Evolutionary conservation across 768 basidiomycete genomes (phyloP).

Genomic region (Phanerochaete carnosa): DNA sequence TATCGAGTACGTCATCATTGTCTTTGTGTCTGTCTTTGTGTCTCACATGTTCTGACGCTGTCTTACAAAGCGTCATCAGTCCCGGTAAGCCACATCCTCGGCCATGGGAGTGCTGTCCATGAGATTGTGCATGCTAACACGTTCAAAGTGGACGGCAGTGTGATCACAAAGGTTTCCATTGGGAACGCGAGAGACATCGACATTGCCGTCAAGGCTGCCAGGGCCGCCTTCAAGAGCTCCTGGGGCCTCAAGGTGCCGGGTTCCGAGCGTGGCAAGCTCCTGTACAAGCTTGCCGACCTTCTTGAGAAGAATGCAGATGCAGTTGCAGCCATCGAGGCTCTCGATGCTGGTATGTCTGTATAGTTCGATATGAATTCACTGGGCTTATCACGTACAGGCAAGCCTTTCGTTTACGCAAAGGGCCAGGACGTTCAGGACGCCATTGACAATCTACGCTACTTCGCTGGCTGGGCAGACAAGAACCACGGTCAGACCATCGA

Average conservation of each 20-base stretch:
- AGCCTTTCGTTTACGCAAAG: slow-evolving; percentile 48
- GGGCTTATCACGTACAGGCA: slow-evolving; percentile 32
- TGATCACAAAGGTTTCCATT: slow-evolving; percentile 31
- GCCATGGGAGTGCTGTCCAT: no score
- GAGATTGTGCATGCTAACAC: neutral
- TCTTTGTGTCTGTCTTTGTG: neutral
- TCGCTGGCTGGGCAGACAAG: slow-evolving; percentile 90
- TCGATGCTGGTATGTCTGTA: slow-evolving; percentile 44
- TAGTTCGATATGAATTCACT: neutral
- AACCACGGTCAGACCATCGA: slow-evolving; percentile 43
- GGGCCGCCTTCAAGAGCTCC: slow-evolving; percentile 33
- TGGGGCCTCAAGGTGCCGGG: slow-evolving; percentile 55
- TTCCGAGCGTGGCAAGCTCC: slow-evolving; percentile 34
- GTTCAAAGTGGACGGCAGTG: neutral
- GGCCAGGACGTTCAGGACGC: slow-evolving; percentile 45
- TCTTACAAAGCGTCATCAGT: neutral
- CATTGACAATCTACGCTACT: slow-evolving; percentile 62
- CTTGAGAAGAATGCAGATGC: slow-evolving; percentile 46
- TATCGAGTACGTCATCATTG: slow-evolving; percentile 12
- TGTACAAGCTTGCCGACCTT: slow-evolving; percentile 48
- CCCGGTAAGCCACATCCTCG: neutral
- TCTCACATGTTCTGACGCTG: neutral
- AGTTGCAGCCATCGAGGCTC: slow-evolving; percentile 48
- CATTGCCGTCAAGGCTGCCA: slow-evolving; percentile 39
- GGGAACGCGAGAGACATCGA: slow-evolving; percentile 43